Evolutionary conservation across 2,329 filamentous ascomycete genomes (phyloP), one percentile per base, ranked within the genome.

Genomic region (Chaetomium sp.): DNA sequence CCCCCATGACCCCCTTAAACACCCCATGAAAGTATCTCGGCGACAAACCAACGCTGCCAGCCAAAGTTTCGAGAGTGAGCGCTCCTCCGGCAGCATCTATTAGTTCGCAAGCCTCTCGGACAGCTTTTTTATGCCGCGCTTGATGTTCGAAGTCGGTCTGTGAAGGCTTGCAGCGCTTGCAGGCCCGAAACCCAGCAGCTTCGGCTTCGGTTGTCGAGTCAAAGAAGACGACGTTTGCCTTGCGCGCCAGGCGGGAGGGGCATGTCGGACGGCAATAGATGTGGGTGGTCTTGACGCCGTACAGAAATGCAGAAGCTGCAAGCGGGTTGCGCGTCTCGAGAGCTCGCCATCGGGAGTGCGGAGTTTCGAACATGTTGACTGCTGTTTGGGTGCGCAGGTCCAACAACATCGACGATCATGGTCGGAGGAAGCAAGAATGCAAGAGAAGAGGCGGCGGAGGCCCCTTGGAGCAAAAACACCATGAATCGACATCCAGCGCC

Each of bases 211-310:
- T 49, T 2, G 49, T 19, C 8, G 35, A 9, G 35, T 54, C 49
- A n/a, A 42, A 54, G 33, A 61, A 62, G 12, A 50, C n/a, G 60
- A 62, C 31, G 31, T 62, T 62, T 3, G 60, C 60, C 10, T 19
- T 54, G 16, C 60, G 19, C 1, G 60, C 60, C 6, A 62, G 53
- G 9, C 53, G 38, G 6, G 54, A 35, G 21, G 38, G 38, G 16
- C 60, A 62, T 9, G 45, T 33, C 4, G 60, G 60, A 23, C 54
- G 60, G 53, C 60, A 62, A n/a, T 49, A 62, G 2, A 62, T 51
- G 7, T 23, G 9, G 3, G 60, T 62, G 27, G 53, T 62, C 13
- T 16, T 57, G 53, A 57, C 60, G 8, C 21, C 53, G 29, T 62
- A 62, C 21, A 62, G 2, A n/a, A 62, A 62, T 19, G 29, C 51